Percentiles rank a stretch among this genome's conserved stretches.
Evolutionary conservation across 768 basidiomycete genomes (phyloP).

Genomic region (Chlorophyllum brunneum): DNA sequence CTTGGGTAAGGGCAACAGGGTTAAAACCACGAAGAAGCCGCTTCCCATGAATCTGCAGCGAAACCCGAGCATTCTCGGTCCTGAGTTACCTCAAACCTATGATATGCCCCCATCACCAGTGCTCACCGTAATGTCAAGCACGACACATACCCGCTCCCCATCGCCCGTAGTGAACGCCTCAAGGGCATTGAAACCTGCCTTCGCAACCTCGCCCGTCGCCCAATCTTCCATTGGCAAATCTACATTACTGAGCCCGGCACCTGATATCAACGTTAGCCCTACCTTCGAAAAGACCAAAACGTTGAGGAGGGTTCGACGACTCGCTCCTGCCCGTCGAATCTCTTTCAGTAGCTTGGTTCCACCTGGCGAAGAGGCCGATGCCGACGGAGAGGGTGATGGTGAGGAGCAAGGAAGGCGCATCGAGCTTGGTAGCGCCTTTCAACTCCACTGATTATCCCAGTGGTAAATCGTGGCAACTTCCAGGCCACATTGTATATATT

Average conservation of each 20-base stretch:
- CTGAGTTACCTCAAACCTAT: constrained; percentile 48
- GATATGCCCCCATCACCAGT: constrained; percentile 12
- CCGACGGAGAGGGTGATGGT: constrained; percentile 30
- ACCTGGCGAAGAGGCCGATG: constrained; percentile 34
- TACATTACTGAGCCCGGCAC: constrained; percentile 6
- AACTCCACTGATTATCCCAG: constrained; percentile 21
- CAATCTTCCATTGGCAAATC: constrained; percentile 11
- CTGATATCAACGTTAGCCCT: constrained; percentile 16
- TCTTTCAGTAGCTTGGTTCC: constrained; percentile 56
- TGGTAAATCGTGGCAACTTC: background rate
- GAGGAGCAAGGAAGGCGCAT: constrained; percentile 19
- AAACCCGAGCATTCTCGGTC: constrained; percentile 66
- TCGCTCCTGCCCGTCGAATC: constrained; percentile 52
- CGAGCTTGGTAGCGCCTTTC: constrained; percentile 65
- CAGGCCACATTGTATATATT: background rate
- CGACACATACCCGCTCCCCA: constrained; percentile 1
- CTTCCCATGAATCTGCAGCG: constrained; percentile 49
- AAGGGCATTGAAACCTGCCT: background rate
- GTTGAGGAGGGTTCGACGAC: constrained; percentile 46
- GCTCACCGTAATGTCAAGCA: constrained; percentile 3
- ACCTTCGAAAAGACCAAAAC: constrained; percentile 34
- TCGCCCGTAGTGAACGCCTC: constrained; percentile 7
- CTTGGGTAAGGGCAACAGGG: constrained; percentile 5
- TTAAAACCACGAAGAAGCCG: constrained; percentile 20
- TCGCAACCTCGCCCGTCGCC: constrained; percentile 13